Conservation (phyloP, 768 basidiomycete genomes). For the Mycena floridula region DNA sequence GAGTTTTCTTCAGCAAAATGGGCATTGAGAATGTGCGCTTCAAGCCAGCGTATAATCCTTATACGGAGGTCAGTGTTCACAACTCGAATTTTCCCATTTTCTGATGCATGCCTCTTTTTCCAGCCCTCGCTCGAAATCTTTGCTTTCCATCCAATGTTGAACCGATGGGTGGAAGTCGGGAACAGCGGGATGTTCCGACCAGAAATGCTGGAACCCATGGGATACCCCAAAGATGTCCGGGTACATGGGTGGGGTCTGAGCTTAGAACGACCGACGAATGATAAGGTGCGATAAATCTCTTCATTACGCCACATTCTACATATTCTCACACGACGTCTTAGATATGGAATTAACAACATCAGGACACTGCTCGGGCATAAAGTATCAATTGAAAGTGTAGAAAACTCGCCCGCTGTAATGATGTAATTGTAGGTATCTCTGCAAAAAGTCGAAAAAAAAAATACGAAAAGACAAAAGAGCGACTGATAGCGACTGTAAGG, state of each 20-base stretch:
- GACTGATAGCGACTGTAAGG: background rate
- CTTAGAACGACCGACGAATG: conserved; percentile 96
- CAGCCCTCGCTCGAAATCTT: conserved; percentile 97
- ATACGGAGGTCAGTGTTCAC: conserved; percentile 67
- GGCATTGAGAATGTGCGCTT: conserved; percentile 90
- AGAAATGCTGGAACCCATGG: conserved; percentile 99
- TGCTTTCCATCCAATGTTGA: conserved; percentile 90
- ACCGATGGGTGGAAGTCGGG: conserved; percentile 96
- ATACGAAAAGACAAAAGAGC: background rate
- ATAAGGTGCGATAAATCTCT: conserved; percentile 61
- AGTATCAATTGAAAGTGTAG: conserved; percentile 83
- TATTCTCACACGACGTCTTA: conserved; percentile 20
- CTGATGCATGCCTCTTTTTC: conserved; percentile 4
- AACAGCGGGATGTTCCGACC: conserved; percentile 99
- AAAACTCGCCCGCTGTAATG: conserved; percentile 85
- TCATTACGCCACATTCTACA: background rate
- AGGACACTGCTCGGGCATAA: conserved; percentile 96
- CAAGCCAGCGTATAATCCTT: conserved; percentile 99
- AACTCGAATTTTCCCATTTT: conserved; percentile 1
- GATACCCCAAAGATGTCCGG: conserved; percentile 91
- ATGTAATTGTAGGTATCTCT: conserved; percentile 43
- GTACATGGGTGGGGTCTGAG: conserved; percentile 97
- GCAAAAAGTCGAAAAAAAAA: background rate
- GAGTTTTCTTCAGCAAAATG: conserved; percentile 97
- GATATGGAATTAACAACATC: conserved; percentile 97